Percentiles rank a stretch among this genome's conserved stretches.
These are phyloP conservation scores for Mucor circinelloides DNA, from an alignment of 371 early-diverging fungal genomes.

Conservation along the genomic window DNA sequence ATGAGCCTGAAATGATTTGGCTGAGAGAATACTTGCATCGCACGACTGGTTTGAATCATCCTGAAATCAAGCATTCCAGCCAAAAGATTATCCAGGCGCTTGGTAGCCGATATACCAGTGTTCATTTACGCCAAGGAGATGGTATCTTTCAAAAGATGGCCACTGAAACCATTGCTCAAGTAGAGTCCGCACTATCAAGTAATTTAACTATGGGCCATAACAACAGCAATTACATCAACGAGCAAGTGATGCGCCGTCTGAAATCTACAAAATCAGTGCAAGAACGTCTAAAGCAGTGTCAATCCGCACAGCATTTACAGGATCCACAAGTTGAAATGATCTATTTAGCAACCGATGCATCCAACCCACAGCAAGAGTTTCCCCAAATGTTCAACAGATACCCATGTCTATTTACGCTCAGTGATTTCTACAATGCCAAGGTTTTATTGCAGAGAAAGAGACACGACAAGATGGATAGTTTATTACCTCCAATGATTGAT, in stretches of 20 bases:
- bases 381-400: conserved; percentile 36
- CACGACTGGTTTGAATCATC: conserved; percentile 32
- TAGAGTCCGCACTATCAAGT: background rate
- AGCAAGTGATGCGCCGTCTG: background rate
- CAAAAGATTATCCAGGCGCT: conserved; percentile 24
- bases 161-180: conserved; percentile 22
- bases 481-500: conserved; percentile 43
- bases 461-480: background rate
- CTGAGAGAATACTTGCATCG: conserved; percentile 22
- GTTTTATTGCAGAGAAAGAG: conserved; percentile 10
- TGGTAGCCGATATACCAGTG: conserved; percentile 40
- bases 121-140: conserved; percentile 54
- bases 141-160: conserved; percentile 36
- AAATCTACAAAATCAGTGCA: background rate
- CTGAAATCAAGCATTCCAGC: conserved; percentile 25
- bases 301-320: background rate
- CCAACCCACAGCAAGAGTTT: conserved; percentile 38
- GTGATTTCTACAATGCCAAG: conserved; percentile 41
- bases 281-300: background rate
- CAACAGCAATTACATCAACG: background rate
- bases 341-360: conserved; percentile 58
- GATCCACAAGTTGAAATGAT: conserved; percentile 29
- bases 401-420: conserved; percentile 51
- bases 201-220: background rate
- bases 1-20: conserved; percentile 12